Evolutionary conservation across 2,329 filamentous ascomycete species (phyloP).

Genomic region (Emmonsiellopsis sp.): DNA sequence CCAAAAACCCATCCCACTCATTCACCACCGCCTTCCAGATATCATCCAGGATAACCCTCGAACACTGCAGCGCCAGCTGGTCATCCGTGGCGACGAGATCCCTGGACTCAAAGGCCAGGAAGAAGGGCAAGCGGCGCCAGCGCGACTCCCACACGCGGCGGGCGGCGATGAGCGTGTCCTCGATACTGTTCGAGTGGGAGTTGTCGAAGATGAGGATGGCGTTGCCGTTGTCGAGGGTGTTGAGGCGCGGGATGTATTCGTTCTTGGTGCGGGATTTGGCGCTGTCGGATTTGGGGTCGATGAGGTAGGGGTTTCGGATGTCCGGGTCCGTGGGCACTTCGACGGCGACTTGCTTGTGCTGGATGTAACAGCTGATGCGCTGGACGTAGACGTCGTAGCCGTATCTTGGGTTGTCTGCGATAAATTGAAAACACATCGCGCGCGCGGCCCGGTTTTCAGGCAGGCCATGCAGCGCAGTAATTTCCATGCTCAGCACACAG

Average conservation of each 20-base stretch:
- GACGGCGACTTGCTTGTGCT: conserved; percentile 35
- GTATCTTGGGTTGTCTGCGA: conserved; percentile 31
- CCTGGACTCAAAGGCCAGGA: conserved; percentile 32
- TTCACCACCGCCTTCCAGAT: conserved; percentile 39
- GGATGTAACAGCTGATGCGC: conserved; percentile 41
- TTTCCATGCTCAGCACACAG: conserved; percentile 3
- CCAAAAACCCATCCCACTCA: conserved; percentile 38
- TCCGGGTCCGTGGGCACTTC: conserved; percentile 28
- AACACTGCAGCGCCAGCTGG: conserved; percentile 37
- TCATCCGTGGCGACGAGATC: conserved; percentile 33
- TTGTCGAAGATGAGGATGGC: conserved; percentile 47
- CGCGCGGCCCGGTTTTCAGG: no score
- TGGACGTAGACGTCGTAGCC: conserved; percentile 43
- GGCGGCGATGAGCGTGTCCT: conserved; percentile 42
- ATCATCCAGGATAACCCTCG: conserved; percentile 41
- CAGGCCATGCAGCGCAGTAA: neutral
- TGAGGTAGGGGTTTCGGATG: conserved; percentile 37
- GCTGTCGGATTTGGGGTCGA: conserved; percentile 24
- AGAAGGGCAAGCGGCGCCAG: conserved; percentile 45
- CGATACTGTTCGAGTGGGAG: conserved; percentile 36
- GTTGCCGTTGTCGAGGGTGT: conserved; percentile 40
- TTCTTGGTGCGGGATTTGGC: conserved; percentile 20
- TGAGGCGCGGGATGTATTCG: conserved; percentile 30
- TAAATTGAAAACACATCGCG: neutral
- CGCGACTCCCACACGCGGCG: conserved; percentile 42